Percentiles rank a stretch among this genome's conserved stretches.
Evolutionary conservation across 306 rosid species (phyloP).

Genomic region (Trifolium repens): DNA sequence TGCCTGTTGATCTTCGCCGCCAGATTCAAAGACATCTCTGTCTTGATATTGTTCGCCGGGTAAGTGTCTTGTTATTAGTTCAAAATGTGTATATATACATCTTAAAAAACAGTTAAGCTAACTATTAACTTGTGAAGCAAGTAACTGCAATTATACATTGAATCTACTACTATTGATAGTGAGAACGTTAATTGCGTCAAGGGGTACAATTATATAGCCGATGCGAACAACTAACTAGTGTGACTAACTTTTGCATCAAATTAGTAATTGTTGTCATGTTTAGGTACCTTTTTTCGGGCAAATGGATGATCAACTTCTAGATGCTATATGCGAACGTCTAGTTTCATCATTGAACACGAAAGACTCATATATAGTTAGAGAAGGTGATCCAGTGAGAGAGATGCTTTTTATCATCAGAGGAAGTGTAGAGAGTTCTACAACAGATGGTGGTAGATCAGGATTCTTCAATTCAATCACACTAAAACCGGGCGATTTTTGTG

Average conservation of each 20-base stretch:
- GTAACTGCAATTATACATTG: too few relatives aligned
- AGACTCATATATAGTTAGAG: constrained; percentile 61
- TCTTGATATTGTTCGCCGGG: constrained; percentile 80
- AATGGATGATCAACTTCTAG: constrained; percentile 89
- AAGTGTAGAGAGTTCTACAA: constrained; percentile 85
- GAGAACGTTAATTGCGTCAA: not conserved
- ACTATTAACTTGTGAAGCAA: too few relatives aligned
- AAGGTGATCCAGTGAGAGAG: constrained; percentile 88
- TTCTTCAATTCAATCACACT: constrained; percentile 80
- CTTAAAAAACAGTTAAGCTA: not conserved
- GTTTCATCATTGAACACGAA: constrained; percentile 78
- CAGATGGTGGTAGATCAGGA: constrained; percentile 83
- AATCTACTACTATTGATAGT: too few relatives aligned
- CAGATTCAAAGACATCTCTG: constrained; percentile 91
- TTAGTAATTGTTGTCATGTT: not conserved
- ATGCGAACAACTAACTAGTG: not conserved
- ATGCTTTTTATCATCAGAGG: constrained; percentile 92
- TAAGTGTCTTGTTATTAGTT: constrained; percentile 42
- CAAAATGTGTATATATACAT: not conserved
- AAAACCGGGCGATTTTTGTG: constrained; percentile 80
- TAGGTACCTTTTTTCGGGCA: constrained; percentile 89
- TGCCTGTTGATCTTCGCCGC: constrained; percentile 84
- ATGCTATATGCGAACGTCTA: constrained; percentile 91
- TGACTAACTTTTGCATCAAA: not conserved
- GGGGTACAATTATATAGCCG: not conserved